Evolutionary conservation across 768 basidiomycete species (phyloP).

Genomic region (Calocybe cyanea): DNA sequence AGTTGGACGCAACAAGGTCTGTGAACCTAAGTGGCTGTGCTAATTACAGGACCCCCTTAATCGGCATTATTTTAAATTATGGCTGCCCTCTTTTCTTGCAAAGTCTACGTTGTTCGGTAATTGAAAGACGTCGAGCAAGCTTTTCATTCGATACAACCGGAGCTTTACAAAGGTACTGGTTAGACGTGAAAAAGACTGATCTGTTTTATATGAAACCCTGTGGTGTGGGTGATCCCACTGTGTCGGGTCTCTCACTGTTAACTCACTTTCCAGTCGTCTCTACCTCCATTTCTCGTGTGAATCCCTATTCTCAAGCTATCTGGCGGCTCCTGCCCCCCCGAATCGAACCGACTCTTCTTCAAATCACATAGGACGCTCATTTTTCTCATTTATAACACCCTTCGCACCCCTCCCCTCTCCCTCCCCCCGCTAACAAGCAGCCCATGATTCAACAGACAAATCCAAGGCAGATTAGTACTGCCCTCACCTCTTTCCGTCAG

Average conservation of each 20-base stretch:
- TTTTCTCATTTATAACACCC: constrained; percentile 10
- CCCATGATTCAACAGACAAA: constrained; percentile 68
- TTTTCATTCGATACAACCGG: background rate
- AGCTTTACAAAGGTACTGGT: background rate
- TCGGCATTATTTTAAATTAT: background rate
- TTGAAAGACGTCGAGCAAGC: background rate
- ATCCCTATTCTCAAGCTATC: constrained; percentile 15
- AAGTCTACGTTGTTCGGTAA: background rate
- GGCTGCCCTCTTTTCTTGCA: constrained; percentile 1
- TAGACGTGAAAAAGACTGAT: background rate
- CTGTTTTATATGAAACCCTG: constrained; percentile 13
- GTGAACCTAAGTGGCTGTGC: constrained; percentile 24
- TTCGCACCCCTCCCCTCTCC: constrained; percentile 3
- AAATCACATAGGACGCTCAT: background rate
- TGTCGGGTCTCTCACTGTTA: constrained; percentile 33
- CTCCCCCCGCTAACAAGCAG: too few relatives aligned
- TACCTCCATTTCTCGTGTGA: constrained; percentile 17
- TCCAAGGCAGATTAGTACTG: constrained; percentile 34
- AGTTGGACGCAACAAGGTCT: too few relatives aligned
- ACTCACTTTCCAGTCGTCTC: constrained; percentile 8
- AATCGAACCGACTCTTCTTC: constrained; percentile 14
- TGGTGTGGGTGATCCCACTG: constrained; percentile 34
- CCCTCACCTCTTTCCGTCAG: constrained; percentile 27
- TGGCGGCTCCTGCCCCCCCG: constrained; percentile 4
- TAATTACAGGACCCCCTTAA: constrained; percentile 3